Evolutionary conservation across 257 asterid genomes (phyloP).

Genomic region (Nicotiana benthamiana): DNA sequence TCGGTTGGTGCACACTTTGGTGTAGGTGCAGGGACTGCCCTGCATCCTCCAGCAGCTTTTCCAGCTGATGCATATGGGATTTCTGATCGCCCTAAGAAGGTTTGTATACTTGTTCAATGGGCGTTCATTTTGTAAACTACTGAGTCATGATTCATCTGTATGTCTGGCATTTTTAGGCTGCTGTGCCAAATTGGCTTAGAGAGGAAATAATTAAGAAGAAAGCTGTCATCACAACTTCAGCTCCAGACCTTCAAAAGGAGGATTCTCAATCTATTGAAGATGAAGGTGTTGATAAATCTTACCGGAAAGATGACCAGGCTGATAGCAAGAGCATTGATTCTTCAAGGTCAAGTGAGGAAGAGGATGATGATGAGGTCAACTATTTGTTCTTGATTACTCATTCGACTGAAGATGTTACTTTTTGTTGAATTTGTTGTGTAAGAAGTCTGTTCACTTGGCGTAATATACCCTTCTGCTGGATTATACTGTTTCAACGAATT

Average conservation of each 20-base stretch:
- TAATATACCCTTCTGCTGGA: background rate
- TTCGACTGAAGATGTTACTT: background rate
- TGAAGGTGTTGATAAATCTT: slow-evolving; percentile 45
- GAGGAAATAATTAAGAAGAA: slow-evolving; percentile 92
- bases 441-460: background rate
- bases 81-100: slow-evolving; percentile 90
- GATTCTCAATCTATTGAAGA: slow-evolving; percentile 59
- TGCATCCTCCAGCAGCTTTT: slow-evolving; percentile 52
- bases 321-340: slow-evolving; percentile 67
- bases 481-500: background rate
- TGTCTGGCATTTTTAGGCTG: slow-evolving; percentile 46
- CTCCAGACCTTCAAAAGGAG: slow-evolving; percentile 33
- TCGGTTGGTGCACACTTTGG: slow-evolving; percentile 53
- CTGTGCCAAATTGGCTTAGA: slow-evolving; percentile 97
- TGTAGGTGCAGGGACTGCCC: slow-evolving; percentile 48
- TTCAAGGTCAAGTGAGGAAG: slow-evolving; percentile 70
- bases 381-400: background rate
- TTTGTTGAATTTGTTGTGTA: background rate
- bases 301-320: slow-evolving; percentile 50
- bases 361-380: slow-evolving; percentile 68
- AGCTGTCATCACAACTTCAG: slow-evolving; percentile 62
- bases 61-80: slow-evolving; percentile 61
- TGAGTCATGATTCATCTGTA: slow-evolving; percentile 1
- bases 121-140: background rate
- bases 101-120: slow-evolving; percentile 12